phyloP scores from a whole-genome alignment of 208 protist genomes.

The Leishmania tropica region DNA sequence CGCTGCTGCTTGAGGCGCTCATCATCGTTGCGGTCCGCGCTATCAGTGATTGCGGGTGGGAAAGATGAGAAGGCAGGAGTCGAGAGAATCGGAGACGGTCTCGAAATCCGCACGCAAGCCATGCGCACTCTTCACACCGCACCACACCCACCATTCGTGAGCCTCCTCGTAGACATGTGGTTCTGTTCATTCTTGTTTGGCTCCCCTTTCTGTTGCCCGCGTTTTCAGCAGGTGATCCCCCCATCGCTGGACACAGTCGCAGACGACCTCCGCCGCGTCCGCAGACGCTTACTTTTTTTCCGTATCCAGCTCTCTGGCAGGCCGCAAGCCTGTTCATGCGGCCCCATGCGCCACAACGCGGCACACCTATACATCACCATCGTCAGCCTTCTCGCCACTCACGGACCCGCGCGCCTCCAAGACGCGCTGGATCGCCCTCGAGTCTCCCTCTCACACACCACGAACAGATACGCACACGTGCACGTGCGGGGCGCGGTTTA shows the following conservation, averaged over 20 bases:
- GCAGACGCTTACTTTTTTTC: neutral
- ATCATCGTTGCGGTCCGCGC: neutral
- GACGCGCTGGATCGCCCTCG: neutral
- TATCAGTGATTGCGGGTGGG: neutral
- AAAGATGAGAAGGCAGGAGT: neutral
- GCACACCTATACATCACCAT: neutral
- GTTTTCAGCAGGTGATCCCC: neutral
- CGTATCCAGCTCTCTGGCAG: neutral
- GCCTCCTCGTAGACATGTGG: neutral
- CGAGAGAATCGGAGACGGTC: neutral
- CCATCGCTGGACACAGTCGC: neutral
- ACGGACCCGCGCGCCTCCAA: neutral
- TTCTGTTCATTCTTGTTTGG: neutral
- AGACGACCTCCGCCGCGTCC: neutral
- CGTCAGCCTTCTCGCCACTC: neutral
- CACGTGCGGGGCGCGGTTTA: conserved; percentile 1
- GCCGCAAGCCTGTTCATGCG: neutral
- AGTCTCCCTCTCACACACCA: neutral
- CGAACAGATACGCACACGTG: neutral
- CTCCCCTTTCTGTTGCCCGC: neutral
- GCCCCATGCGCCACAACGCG: too few relatives aligned
- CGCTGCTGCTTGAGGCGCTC: neutral
- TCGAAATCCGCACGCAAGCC: neutral
- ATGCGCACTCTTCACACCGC: neutral
- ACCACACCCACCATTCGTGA: neutral